Evolutionary conservation across 345 rosid species (phyloP).

Genomic region (Limnanthes douglasii): DNA sequence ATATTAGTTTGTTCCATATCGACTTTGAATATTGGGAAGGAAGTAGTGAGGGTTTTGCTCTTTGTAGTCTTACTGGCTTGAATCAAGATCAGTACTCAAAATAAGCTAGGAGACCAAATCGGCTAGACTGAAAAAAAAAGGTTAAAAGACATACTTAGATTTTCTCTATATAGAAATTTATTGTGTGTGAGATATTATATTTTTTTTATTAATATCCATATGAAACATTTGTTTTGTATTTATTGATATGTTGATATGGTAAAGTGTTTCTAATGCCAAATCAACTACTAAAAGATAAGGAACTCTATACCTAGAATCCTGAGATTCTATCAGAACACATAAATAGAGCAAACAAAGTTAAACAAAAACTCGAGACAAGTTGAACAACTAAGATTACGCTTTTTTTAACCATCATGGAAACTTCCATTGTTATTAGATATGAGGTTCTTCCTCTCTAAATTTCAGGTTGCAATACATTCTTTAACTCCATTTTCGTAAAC

Average conservation of each 20-base stretch:
- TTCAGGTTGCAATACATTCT: constrained; percentile 45
- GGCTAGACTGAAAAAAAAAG: too few relatives aligned
- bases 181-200: too few relatives aligned
- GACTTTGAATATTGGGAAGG: too few relatives aligned
- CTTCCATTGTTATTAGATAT: constrained; percentile 78
- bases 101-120: too few relatives aligned
- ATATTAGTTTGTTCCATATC: too few relatives aligned
- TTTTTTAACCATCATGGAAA: constrained; percentile 60
- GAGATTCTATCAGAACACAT: constrained; percentile 27
- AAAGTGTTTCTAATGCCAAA: constrained; percentile 50
- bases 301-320: constrained; percentile 48
- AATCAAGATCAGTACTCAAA: too few relatives aligned
- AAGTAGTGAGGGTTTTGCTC: too few relatives aligned
- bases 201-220: too few relatives aligned
- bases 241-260: constrained; percentile 36
- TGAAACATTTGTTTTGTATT: constrained; percentile 70
- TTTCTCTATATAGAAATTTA: too few relatives aligned
- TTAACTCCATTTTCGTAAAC: background rate
- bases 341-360: constrained; percentile 27
- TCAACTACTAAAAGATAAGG: constrained; percentile 45
- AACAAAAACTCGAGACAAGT: constrained; percentile 32
- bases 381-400: constrained; percentile 18
- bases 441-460: constrained; percentile 70
- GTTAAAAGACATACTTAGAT: too few relatives aligned
- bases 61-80: too few relatives aligned